Evolutionary conservation across 176 grass and related monocot genomes (phyloP), one percentile per base, ranked within the genome.

Genomic region (Aegilops tauschii): DNA sequence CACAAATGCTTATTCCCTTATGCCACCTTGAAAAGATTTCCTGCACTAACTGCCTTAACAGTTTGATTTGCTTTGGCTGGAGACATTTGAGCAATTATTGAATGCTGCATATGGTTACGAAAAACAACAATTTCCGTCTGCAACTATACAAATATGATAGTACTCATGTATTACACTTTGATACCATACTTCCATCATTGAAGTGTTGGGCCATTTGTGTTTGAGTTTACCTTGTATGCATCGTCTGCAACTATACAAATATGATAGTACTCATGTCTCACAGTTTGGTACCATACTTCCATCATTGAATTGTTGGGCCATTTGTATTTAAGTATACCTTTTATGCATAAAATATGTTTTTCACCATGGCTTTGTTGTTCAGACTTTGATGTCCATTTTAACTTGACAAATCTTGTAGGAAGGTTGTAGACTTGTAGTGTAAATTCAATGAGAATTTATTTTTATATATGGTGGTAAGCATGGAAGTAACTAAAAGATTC

Each of bases 81-180:
- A 70, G 63, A 50, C 30, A 78, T 81, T 80, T 66, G 12, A 54
- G 30, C 67, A 14, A 65, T 72, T 65, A 78, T 37, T 61, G 39
- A 73, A 40, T 85, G 61, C 4, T 17, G 4, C 23, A 29, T 78
- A 14, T 76, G 52, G 23, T 52, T 25, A 56, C 40, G 5, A 44
- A 59, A 79, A 42, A 61, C 11, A 20, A 20, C 10, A 67, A 25
- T 47, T 87, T 80, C 61, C 11, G 3, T 20, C 4, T 28, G 61
- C 11, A 75, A 12, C 18, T 25, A 62, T 80, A 32, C 17, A 39
- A 80, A 10, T 86, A 54, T 12, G 25, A 75, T 47, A 20, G 31
- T 6, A 8, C 14, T n/a, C 16, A 20, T 23, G 56, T 80, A 5
- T 35, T 20, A 61, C 13, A 69, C 4, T 68, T 74, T 1, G 6